Evolutionary conservation across 1,139 yeast genomes (phyloP), one percentile per base, ranked within the genome.

Genomic region (Wickerhamiella pararugosa): DNA sequence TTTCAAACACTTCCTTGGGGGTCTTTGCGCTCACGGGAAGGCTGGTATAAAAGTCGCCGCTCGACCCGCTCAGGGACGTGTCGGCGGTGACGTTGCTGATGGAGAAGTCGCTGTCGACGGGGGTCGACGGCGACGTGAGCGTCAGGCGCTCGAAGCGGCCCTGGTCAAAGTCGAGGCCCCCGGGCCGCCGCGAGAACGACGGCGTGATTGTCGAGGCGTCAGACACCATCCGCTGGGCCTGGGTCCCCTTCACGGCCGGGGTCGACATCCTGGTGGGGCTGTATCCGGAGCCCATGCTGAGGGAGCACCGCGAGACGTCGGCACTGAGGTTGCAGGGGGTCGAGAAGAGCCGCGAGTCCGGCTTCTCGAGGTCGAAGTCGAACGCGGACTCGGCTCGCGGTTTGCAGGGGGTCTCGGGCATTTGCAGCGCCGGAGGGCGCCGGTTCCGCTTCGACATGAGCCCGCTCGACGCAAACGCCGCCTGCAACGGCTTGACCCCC

Each of bases 361-460:
- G 39, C 5, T 33, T 15, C 33, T 38, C 41, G 44, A n/a, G 50
- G 26, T 38, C 41, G 4, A 26, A 29, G 25, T 38, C 41, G 7
- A 38, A 28, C 4, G 39, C 29, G 9, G 37, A 35, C 27, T 38
- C 34, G 6, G 49, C 55, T 43, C 63, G 84, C 53, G 71, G 72
- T 55, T 82, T 83, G 54, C 84, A 79, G 0, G 94, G 94, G 0
- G 94, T 83, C 51, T 83, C 94, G 0, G 94, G 94, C 43, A 69
- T 68, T 27, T 56, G 52, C 3, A 51, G 49, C 35, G 51, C 46
- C 7, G 47, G 49, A 10, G 48, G 28, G 29, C 42, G 41, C 29
- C 26, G 29, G 8, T 39, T 40, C 48, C 73, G 76, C 61, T 83
- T 83, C 47, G 87, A 80, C 46, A 78, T 59, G 36, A 83, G 64